Conservation (phyloP, 345 rosid species). For the Euphorbia peplus region DNA sequence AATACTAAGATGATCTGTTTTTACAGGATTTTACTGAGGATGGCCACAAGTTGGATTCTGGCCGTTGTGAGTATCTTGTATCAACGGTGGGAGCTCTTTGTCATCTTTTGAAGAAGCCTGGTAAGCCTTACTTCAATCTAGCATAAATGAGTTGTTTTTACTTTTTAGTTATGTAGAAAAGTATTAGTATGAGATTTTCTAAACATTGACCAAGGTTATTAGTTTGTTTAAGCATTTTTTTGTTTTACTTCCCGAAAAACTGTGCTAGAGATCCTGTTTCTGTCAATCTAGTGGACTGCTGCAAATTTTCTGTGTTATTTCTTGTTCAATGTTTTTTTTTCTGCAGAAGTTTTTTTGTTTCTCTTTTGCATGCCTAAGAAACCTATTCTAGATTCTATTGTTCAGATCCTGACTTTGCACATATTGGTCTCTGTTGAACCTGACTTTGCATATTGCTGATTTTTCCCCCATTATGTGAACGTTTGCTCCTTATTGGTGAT, state of each 20-base stretch:
- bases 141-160: neutral
- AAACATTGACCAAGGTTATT: neutral
- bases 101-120: constrained; percentile 58
- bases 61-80: constrained; percentile 32
- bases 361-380: neutral
- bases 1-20: constrained; percentile 11
- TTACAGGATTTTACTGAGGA: constrained; percentile 39
- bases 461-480: neutral
- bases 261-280: neutral
- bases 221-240: neutral
- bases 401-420: neutral
- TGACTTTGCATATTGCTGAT: neutral
- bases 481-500: neutral
- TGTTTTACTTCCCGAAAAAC: neutral
- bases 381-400: neutral
- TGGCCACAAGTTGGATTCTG: constrained; percentile 41
- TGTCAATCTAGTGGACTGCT: neutral
- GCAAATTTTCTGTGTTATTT: neutral
- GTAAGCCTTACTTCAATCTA: constrained; percentile 37
- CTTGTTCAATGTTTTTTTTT: neutral
- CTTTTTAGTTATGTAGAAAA: neutral
- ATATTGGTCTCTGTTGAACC: neutral
- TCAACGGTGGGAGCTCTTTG: constrained; percentile 71
- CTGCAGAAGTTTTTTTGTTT: neutral
- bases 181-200: neutral